Evolutionary conservation across 1,284 basidiomycete species (phyloP).

Genomic region (Bondarzewia mesenterica): DNA sequence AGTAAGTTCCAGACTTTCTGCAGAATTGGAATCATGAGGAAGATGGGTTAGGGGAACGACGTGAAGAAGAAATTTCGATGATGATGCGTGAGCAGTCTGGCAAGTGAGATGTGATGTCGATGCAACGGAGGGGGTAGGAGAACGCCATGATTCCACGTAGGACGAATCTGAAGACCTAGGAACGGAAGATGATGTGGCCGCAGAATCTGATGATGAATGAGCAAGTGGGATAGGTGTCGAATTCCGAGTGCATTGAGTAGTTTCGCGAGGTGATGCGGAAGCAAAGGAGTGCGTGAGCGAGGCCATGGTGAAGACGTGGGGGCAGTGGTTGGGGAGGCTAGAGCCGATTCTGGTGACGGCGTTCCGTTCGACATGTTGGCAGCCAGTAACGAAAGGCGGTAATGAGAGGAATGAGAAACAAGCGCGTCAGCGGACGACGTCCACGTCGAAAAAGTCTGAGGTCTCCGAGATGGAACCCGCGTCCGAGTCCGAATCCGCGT

Average conservation of each 20-base stretch:
- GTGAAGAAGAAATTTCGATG: conserved; percentile 64
- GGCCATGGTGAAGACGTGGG: conserved; percentile 32
- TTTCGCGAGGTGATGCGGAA: conserved; percentile 69
- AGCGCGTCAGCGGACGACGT: not conserved
- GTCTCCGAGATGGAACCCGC: not conserved
- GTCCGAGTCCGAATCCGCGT: not conserved
- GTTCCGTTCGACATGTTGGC: conserved; percentile 5
- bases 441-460: not conserved
- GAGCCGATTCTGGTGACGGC: conserved; percentile 1
- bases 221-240: conserved; percentile 49
- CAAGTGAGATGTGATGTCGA: conserved; percentile 28
- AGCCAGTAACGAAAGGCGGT: not conserved
- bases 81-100: conserved; percentile 32
- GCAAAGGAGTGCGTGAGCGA: conserved; percentile 58
- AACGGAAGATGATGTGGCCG: conserved; percentile 23
- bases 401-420: conserved; percentile 1
- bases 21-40: conserved; percentile 44
- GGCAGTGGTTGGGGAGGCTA: not conserved
- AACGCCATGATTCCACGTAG: conserved; percentile 39
- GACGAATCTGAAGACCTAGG: conserved; percentile 28
- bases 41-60: conserved; percentile 65
- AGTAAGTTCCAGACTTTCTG: conserved; percentile 35
- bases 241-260: conserved; percentile 78
- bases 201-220: conserved; percentile 22
- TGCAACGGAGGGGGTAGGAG: conserved; percentile 40